Base-by-base conservation (phyloP, 2,329 filamentous ascomycete genomes). In the Camillea tinctor region DNA sequence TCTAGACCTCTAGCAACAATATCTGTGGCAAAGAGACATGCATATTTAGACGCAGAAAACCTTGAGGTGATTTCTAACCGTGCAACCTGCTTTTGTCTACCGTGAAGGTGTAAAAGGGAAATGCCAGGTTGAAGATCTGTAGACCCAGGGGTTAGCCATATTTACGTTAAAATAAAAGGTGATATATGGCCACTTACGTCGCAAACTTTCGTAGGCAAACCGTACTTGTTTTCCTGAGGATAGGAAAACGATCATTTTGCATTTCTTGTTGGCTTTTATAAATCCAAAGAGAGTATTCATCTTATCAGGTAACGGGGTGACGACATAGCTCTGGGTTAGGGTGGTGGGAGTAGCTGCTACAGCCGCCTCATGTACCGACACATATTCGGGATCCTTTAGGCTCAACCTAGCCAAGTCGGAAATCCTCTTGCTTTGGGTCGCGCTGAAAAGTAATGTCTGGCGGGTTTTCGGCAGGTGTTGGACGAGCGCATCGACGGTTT, bases 211-310 rank as follows among this genome's bases (percentile, higher is more conserved):
- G 76, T 96, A 98, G 4, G 95, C 91, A 72, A 97, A 99, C 15
- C 95, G 89, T 19, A 99, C 95, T 72, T 98, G 93, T 74, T 99
- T 99, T 52, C 93, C 93, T 0, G 93, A 96, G 3, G 93, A 97
- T 60, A 99, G 77, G 73, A 99, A 99, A 22, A 98, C 93, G 20
- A 99, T 86, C 2, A 97, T 97, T 76, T 98, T 99, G 65, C 88
- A 88, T 77, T 97, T 97, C 56, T 97, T 83, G 70, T 96, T 96
- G 6, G 90, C 84, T 66, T 94, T 89, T 66, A 99, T 89, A 74
- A 99, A 99, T 24, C 92, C 93, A 81, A 90, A 99, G 1, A 99
- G 78, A 0, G 91, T 96, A 72, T 98, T 91, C 54, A 99, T 81
- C 74, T 99, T 99, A 60, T 97, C 89, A 1, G 91, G 82, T 1